phyloP scores from a whole-genome alignment of 1,284 basidiomycete genomes.

The Lentinula novae-zelandiae region DNA sequence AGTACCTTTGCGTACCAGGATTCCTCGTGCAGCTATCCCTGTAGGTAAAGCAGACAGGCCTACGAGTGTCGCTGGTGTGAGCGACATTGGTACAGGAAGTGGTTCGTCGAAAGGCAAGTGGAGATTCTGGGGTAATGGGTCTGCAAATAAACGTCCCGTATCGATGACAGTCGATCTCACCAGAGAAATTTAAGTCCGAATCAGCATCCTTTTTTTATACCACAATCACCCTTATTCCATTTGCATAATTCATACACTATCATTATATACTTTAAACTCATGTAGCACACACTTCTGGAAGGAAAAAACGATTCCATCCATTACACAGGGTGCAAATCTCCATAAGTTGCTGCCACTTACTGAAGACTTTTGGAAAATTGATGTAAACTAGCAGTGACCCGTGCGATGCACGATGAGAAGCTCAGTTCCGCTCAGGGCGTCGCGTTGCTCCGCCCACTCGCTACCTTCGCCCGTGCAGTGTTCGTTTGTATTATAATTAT shows the following conservation, averaged over 20 bases:
- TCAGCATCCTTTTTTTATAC: too few relatives aligned
- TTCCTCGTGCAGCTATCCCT: background rate
- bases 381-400: too few relatives aligned
- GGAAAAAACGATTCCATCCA: background rate
- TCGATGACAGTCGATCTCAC: constrained; percentile 1
- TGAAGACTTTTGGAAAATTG: too few relatives aligned
- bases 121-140: constrained; percentile 1
- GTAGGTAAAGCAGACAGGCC: background rate
- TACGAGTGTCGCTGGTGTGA: background rate
- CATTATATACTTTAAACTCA: background rate
- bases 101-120: background rate
- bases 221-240: background rate
- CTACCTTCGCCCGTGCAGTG: too few relatives aligned
- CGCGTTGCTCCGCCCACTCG: too few relatives aligned
- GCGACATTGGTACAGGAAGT: background rate
- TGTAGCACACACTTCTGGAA: background rate
- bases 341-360: too few relatives aligned
- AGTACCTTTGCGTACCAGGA: background rate
- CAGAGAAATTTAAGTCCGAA: background rate
- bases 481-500: too few relatives aligned
- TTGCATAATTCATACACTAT: background rate
- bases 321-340: too few relatives aligned
- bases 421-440: too few relatives aligned
- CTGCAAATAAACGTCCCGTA: background rate
- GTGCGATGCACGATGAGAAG: too few relatives aligned